Conservation (phyloP, 2,329 filamentous ascomycete genomes). For the Diaporthe velutina region DNA sequence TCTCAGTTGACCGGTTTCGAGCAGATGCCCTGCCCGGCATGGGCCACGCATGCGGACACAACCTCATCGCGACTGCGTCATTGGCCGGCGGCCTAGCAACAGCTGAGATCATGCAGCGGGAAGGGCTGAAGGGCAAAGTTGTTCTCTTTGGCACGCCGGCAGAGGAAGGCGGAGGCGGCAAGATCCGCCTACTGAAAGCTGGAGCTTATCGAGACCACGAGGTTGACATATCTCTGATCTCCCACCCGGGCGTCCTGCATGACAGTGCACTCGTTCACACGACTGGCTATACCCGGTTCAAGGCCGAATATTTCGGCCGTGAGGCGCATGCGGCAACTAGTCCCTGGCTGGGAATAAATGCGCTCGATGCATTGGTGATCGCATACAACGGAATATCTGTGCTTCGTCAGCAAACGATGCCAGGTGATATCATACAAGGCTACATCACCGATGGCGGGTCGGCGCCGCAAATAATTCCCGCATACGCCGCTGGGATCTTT, state of each 20-base stretch:
- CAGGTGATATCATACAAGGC: conserved; percentile 63
- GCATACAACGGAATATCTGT: conserved; percentile 63
- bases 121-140: conserved; percentile 57
- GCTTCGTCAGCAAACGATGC: conserved; percentile 68
- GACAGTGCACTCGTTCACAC: conserved; percentile 65
- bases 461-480: conserved; percentile 69
- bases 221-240: conserved; percentile 55
- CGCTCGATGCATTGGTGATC: conserved; percentile 67
- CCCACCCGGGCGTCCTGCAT: conserved; percentile 57
- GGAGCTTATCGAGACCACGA: conserved; percentile 57
- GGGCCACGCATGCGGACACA: conserved; percentile 68
- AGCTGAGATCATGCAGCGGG: conserved; percentile 56
- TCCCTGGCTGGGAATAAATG: conserved; percentile 72
- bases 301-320: conserved; percentile 66
- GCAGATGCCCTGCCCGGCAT: conserved; percentile 63
- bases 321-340: conserved; percentile 68
- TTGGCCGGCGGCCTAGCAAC: conserved; percentile 61
- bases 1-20: neutral
- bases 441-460: conserved; percentile 66
- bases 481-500: conserved; percentile 58
- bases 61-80: conserved; percentile 64
- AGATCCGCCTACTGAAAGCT: conserved; percentile 57
- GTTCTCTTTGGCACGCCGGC: conserved; percentile 65
- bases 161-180: conserved; percentile 56
- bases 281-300: conserved; percentile 62